A percentile compares a stretch with the other conserved stretches of the same genome.
Evolutionary conservation across 768 basidiomycete genomes (phyloP).

Genomic region (Crassisporium funariophilum): DNA sequence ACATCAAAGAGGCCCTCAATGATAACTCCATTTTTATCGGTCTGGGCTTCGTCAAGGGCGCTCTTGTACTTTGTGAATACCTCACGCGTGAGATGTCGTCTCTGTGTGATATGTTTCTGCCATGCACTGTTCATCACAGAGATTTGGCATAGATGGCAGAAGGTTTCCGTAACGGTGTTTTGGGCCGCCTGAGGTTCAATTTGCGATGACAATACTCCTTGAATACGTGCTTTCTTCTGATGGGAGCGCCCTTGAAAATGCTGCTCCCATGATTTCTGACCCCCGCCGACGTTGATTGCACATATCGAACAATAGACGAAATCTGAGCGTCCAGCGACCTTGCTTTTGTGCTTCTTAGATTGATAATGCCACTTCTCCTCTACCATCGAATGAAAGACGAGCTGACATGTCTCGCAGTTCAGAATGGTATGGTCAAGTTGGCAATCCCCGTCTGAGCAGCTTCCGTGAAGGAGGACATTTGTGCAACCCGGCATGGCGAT

Average conservation of each 20-base stretch:
- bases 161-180: constrained; percentile 13
- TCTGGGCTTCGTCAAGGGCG: constrained; percentile 53
- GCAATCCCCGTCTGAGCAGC: constrained; percentile 36
- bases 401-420: constrained; percentile 40
- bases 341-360: constrained; percentile 30
- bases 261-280: constrained; percentile 14
- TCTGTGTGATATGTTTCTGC: constrained; percentile 31
- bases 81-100: constrained; percentile 39
- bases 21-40: constrained; percentile 53
- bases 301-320: constrained; percentile 35
- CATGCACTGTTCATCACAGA: constrained; percentile 28
- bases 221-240: not conserved
- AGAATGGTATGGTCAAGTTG: constrained; percentile 35
- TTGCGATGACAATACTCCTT: constrained; percentile 24
- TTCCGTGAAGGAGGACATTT: constrained; percentile 34
- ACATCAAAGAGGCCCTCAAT: constrained; percentile 51
- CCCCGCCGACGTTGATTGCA: constrained; percentile 18
- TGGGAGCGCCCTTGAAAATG: constrained; percentile 22
- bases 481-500: constrained; percentile 33
- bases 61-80: constrained; percentile 40
- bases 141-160: constrained; percentile 32
- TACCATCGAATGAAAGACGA: constrained; percentile 28
- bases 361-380: constrained; percentile 31
- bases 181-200: constrained; percentile 33
- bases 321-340: constrained; percentile 22